phyloP scores from a whole-genome alignment of 345 rosid genomes.

The Populus deltoides region DNA sequence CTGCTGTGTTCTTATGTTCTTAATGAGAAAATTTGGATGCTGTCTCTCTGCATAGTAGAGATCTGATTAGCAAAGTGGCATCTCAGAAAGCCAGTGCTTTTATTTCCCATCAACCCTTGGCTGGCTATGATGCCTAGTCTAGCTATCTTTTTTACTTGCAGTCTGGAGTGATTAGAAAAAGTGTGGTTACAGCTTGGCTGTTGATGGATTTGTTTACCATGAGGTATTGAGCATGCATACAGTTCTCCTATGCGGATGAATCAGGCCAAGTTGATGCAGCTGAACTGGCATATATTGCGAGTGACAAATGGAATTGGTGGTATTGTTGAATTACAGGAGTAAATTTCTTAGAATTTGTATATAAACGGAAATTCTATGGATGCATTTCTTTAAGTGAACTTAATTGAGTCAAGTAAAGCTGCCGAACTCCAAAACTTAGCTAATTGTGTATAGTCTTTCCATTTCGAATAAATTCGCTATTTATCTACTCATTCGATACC shows the following conservation, averaged over 20 bases:
- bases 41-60: background rate
- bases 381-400: background rate
- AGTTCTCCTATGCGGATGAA: background rate
- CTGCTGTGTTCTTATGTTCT: background rate
- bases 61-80: background rate
- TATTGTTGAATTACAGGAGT: too few species aligned
- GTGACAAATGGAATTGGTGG: too few species aligned
- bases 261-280: background rate
- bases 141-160: background rate
- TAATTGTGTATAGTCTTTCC: background rate
- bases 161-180: background rate
- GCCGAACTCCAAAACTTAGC: background rate
- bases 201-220: background rate
- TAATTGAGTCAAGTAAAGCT: background rate
- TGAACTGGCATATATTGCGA: background rate
- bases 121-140: background rate
- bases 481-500: background rate
- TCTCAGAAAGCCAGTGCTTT: background rate
- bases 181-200: background rate
- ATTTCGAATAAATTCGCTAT: background rate
- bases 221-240: background rate
- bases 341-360: too few species aligned
- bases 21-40: background rate
- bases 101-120: background rate
- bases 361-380: background rate